Evolutionary conservation across 2,329 filamentous ascomycete genomes (phyloP), one percentile per base, ranked within the genome.

Genomic region (Ascochyta rabiei): DNA sequence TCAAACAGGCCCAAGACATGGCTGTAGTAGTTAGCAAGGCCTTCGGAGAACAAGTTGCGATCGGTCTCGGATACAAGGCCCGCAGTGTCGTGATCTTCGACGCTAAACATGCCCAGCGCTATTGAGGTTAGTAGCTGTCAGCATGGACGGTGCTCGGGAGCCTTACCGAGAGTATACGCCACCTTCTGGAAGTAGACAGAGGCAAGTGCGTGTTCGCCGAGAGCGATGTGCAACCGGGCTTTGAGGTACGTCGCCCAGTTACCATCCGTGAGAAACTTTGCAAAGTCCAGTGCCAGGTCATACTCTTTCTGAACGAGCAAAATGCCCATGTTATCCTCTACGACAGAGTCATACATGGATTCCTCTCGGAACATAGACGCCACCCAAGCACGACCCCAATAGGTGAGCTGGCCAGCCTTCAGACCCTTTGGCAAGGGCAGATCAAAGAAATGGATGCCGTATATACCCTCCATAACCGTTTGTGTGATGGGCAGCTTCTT

Each of bases 1-100:
- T 97, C 93, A 69, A 90, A 98, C 1, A 99, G 81, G 18, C 86
- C 82, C 12, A 93, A 84, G 45, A 98, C 84, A 72, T 99, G 95
- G 37, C 88, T 86, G 74, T 96, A 96, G 76, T 97, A 99, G 59
- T 85, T 87, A 5, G 91, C 84, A 35, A 93, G 81, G 1, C 93
- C 95, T 51, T 85, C 85, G 69, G 92, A 82, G 68, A 89, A 87
- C 47, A 72, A 79, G 48, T 81, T 79, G 12, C 87, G 88, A 62
- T 96, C 91, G 2, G 88, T 86, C 21, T 91, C 86, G 48, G 89
- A 87, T 19, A 98, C 81, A 13, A 96, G 83, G 38, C 47, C 55
- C 38, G 80, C 77, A 7, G 79, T 82, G 56, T 81, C 77, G 12
- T 62, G 58, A 30, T 75, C 68, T 24, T 72, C 67, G 16, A 77